phyloP scores from a whole-genome alignment of 2,329 filamentous ascomycete genomes.

The Cryphonectria naterciae region DNA sequence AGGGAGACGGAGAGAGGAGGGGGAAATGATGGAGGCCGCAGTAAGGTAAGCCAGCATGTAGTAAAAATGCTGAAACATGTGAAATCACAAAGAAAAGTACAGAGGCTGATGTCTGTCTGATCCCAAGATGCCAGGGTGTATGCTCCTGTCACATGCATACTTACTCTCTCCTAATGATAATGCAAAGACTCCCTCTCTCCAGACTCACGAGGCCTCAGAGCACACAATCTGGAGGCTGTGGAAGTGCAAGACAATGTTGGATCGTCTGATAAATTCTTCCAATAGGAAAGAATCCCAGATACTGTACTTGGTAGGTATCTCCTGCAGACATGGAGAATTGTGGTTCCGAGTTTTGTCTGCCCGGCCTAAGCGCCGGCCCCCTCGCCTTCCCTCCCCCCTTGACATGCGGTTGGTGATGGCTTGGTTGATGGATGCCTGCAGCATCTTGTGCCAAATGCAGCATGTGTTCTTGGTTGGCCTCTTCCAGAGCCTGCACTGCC shows the following conservation, averaged over 20 bases:
- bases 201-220: neutral
- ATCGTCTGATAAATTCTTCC: neutral
- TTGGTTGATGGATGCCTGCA: slow-evolving; percentile 19
- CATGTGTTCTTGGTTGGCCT: neutral
- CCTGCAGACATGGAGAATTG: neutral
- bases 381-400: neutral
- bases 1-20: neutral
- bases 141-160: neutral
- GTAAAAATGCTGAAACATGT: neutral
- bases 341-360: neutral
- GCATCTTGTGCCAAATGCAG: neutral
- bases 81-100: no score
- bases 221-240: neutral
- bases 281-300: neutral
- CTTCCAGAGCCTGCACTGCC: neutral
- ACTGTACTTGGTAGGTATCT: neutral
- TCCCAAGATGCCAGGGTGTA: neutral
- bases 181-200: neutral
- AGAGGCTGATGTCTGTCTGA: neutral
- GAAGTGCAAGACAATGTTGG: neutral
- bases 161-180: neutral
- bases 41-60: neutral
- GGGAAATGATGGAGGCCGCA: neutral
- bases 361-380: slow-evolving; percentile 9
- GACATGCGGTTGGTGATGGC: slow-evolving; percentile 1